phyloP scores from a whole-genome alignment of 805 yeast species.

The Yueomyces sp. region DNA sequence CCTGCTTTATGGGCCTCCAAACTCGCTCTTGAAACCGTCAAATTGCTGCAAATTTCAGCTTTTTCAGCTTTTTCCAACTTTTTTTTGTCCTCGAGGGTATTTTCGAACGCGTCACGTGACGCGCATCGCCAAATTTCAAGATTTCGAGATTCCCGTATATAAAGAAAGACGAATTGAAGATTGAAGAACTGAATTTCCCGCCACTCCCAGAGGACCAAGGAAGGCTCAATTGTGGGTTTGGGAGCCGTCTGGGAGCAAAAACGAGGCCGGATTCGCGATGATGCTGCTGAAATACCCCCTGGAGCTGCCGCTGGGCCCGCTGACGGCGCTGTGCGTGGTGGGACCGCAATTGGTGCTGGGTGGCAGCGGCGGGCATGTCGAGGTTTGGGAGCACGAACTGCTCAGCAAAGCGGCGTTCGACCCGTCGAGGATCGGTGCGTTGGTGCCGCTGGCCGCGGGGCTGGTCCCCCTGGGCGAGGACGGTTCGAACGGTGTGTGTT shows the following conservation, averaged over 20 bases:
- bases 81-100: too few species aligned
- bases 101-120: too few species aligned
- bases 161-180: neutral
- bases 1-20: too few species aligned
- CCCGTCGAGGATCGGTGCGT: slow-evolving; percentile 8
- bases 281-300: slow-evolving; percentile 18
- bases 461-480: neutral
- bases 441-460: slow-evolving; percentile 1
- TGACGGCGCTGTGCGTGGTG: slow-evolving; percentile 13
- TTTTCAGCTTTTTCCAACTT: too few species aligned
- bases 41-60: too few species aligned
- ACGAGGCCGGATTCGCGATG: slow-evolving; percentile 7
- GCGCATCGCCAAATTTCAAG: neutral
- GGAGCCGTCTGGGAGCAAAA: too few species aligned
- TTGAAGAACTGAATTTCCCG: neutral
- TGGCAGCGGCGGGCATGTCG: slow-evolving; percentile 15
- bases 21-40: too few species aligned
- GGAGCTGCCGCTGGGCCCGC: slow-evolving; percentile 14
- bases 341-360: slow-evolving; percentile 9
- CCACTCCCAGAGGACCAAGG: neutral
- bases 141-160: neutral
- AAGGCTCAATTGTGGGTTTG: too few species aligned
- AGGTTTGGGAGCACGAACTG: slow-evolving; percentile 15
- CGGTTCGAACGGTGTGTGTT: slow-evolving; percentile 6
- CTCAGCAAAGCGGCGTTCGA: slow-evolving; percentile 21